These are phyloP conservation scores for Trichoderma sp. DNA, from an alignment of 2,329 filamentous ascomycete species.

Conservation along the genomic window DNA sequence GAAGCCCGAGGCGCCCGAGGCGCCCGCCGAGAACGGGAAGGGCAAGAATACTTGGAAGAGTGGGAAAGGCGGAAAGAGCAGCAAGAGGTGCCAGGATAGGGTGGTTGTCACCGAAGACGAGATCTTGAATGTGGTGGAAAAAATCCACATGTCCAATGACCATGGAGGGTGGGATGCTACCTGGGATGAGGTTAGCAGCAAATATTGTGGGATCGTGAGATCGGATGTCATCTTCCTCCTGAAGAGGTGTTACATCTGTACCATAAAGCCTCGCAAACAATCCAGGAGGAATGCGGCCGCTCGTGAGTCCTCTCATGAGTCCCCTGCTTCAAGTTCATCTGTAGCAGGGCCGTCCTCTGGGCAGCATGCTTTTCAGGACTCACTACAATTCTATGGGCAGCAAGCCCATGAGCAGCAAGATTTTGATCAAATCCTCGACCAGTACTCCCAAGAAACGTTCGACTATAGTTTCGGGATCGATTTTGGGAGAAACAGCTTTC, in stretches of 20 bases:
- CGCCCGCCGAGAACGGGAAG: neutral
- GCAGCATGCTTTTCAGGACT: neutral
- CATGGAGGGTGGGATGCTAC: slow-evolving; percentile 28
- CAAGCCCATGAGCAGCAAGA: neutral
- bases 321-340: neutral
- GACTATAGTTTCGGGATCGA: neutral
- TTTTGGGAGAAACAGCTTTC: neutral
- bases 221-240: slow-evolving; percentile 27
- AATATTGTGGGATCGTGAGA: slow-evolving; percentile 27
- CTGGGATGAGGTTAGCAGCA: slow-evolving; percentile 22
- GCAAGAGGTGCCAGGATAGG: neutral
- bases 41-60: neutral
- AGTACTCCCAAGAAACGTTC: neutral
- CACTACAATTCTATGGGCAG: neutral
- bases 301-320: neutral
- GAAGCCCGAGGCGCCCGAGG: neutral
- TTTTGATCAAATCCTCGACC: neutral
- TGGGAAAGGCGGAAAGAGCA: neutral
- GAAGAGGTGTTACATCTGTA: slow-evolving; percentile 24
- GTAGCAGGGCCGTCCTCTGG: neutral
- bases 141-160: slow-evolving; percentile 18
- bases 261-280: slow-evolving; percentile 7
- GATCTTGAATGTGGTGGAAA: slow-evolving; percentile 23
- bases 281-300: neutral
- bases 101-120: slow-evolving; percentile 23